phyloP scores from a whole-genome alignment of 1,284 basidiomycete genomes.

The Xerocomus minutiporus region DNA sequence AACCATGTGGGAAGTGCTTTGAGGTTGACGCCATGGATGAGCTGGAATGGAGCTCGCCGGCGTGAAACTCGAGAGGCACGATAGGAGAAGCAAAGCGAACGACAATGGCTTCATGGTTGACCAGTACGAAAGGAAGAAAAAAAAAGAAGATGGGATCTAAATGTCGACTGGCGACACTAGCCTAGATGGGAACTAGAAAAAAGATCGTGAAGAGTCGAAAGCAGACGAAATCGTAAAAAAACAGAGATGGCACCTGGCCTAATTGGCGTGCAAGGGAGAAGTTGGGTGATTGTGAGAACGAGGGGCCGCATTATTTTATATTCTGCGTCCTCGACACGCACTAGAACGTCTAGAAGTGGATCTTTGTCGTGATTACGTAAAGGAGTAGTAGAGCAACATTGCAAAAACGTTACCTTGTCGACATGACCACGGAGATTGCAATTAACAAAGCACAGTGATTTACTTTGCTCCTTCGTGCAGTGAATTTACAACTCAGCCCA shows the following conservation, averaged over 20 bases:
- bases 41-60: slow-evolving; percentile 20
- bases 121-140: not conserved
- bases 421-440: slow-evolving; percentile 8
- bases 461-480: not conserved
- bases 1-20: slow-evolving; percentile 17
- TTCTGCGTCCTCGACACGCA: not conserved
- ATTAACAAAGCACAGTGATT: slow-evolving; percentile 7
- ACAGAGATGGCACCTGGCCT: slow-evolving; percentile 22
- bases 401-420: slow-evolving; percentile 24
- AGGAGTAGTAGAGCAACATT: not conserved
- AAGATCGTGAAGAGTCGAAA: slow-evolving; percentile 10
- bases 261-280: slow-evolving; percentile 7
- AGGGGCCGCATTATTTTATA: slow-evolving; percentile 12
- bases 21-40: slow-evolving; percentile 9
- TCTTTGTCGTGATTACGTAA: slow-evolving; percentile 17
- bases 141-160: not conserved
- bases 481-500: not conserved
- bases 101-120: slow-evolving; percentile 19
- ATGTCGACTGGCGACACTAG: slow-evolving; percentile 16
- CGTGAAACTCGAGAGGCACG: slow-evolving; percentile 14
- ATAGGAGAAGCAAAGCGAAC: slow-evolving; percentile 17
- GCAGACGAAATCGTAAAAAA: not conserved
- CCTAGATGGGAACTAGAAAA: not conserved
- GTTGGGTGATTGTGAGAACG: slow-evolving; percentile 12
- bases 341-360: not conserved